These are phyloP conservation scores for Pelargonium fulgidum DNA, from an alignment of 441 rosid genomes.

Conservation along the genomic window DNA sequence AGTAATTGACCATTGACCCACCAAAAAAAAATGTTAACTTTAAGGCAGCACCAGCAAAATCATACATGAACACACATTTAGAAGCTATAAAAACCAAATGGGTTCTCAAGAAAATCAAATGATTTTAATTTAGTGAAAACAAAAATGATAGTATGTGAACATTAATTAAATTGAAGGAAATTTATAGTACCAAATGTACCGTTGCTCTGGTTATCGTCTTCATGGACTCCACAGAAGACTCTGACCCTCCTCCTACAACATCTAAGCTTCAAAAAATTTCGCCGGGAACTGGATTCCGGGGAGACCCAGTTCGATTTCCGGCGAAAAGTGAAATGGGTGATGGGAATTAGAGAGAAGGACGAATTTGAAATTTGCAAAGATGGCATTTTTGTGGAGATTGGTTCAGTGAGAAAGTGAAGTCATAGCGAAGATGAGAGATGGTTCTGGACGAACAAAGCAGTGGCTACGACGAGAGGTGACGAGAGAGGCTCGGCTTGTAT, in stretches of 20 bases:
- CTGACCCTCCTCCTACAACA: conserved; percentile 27
- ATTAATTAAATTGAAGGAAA: background rate
- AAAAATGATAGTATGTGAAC: background rate
- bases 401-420: background rate
- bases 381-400: background rate
- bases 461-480: background rate
- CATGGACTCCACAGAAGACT: conserved; percentile 42
- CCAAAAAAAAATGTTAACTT: background rate
- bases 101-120: background rate
- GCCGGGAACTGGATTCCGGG: background rate
- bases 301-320: conserved; percentile 24
- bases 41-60: background rate
- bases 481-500: conserved; percentile 5
- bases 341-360: conserved; percentile 33
- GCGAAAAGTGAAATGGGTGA: conserved; percentile 36
- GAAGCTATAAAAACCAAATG: background rate
- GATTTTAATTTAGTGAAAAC: background rate
- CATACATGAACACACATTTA: background rate
- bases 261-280: conserved; percentile 20
- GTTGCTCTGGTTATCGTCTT: conserved; percentile 46
- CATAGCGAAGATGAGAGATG: background rate
- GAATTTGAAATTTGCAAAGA: conserved; percentile 29
- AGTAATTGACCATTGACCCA: background rate
- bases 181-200: conserved; percentile 34
- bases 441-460: background rate